These are phyloP conservation scores for Zarea fungicola DNA, from an alignment of 2,329 filamentous ascomycete species.

Conservation along the genomic window DNA sequence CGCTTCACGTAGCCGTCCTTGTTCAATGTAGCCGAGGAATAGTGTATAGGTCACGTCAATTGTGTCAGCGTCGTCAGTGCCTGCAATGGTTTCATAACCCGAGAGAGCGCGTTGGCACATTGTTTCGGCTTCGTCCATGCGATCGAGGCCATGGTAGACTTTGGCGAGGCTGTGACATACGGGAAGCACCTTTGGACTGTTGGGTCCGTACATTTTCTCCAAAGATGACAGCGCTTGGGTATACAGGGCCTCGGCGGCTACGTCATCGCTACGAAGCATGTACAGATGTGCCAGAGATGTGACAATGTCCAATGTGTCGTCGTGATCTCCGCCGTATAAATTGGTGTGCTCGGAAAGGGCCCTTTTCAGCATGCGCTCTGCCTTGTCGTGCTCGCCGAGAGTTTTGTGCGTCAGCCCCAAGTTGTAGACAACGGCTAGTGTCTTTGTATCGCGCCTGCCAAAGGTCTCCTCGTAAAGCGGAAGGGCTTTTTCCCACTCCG, in stretches of 20 bases:
- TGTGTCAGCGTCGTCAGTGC: background rate
- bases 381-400: background rate
- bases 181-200: background rate
- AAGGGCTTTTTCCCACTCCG: background rate
- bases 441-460: background rate
- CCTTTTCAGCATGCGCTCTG: background rate
- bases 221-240: background rate
- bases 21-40: constrained; percentile 1
- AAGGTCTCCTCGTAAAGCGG: background rate
- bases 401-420: constrained; percentile 5
- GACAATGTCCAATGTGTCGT: background rate
- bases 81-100: background rate
- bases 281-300: background rate
- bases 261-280: background rate
- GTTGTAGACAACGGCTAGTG: constrained; percentile 1
- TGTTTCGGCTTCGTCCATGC: background rate
- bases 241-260: background rate
- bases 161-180: constrained; percentile 9
- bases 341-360: background rate
- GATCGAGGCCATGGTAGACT: background rate
- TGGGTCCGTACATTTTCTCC: background rate
- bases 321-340: background rate
- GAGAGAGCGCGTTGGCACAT: background rate
- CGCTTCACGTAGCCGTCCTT: background rate
- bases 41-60: constrained; percentile 5